Evolutionary conservation across 345 rosid genomes (phyloP), one percentile per base, ranked within the genome.

Genomic region (Schrenkiella parvula): DNA sequence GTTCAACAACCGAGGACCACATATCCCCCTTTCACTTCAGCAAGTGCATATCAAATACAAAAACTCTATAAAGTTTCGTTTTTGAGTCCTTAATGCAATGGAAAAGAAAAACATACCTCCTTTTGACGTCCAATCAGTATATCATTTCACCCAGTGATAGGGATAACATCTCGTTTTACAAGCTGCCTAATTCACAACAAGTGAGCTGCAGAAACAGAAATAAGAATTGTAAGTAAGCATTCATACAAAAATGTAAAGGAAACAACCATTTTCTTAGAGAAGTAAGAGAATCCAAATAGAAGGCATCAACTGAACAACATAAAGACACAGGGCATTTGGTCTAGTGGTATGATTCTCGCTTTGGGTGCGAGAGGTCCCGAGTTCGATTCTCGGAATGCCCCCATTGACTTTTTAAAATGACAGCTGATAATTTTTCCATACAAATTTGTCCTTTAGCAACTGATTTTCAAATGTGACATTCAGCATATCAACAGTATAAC

Each of bases 321-420:
- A 50, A 34, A 34, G 3, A 23, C n/a, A 56, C 34, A n/a, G 64
- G 64, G 66, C 66, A 46, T 58, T 47, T 46, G 38, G 89, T 84
- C 83, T 84, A 87, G 89, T 85, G 89, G 92, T 82, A 84, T 82
- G 90, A 87, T 88, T 88, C 91, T 87, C 72, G 88, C 87, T 92
- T 86, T 81, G 87, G 92, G 89, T 83, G 91, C 83, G 83, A 88
- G 89, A 86, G 86, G 88, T 85, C 91, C 84, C 72, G 82, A 89
- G 84, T 85, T 84, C 61, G 66, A 78, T 86, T 89, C 89, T 84
- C 83, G 74, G 82, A 87, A 87, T 79, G 86, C 84, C 91, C 84
- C 85, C 4, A 2, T 25, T 2, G 28, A 25, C 31, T 5, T 4
- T 28, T 28, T 23, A 1, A 1, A 23, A 23, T 23, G 25, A 23